Evolutionary conservation across 305 asterid species (phyloP), one percentile per base, ranked within the genome.

Genomic region (Nicotiana rustica): DNA sequence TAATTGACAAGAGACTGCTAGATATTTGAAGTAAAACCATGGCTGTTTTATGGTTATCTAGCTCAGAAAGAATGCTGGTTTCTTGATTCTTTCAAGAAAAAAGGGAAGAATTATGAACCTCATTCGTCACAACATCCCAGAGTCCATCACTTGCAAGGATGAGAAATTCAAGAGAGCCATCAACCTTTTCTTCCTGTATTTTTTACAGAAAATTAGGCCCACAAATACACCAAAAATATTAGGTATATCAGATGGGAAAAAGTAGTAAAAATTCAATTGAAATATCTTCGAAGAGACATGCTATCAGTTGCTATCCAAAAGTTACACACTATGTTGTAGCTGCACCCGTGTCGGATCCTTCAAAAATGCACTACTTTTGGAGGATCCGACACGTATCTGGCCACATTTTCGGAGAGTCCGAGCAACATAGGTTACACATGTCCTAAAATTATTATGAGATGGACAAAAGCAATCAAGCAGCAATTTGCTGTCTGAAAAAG

Each of bases 91-190:
- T 29, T 2, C 6, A 33, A 15, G 75, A 75, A 52, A 25, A 41
- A 49, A 52, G 25, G 25, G 44, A 82, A 57, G 15, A 75, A 69
- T 44, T 31, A 67, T 84, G 9, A 76, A 93, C 97, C 95, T 94
- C 98, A 62, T 94, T 94, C 6, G 96, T 91, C 60, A 94, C 98
- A 4, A 94, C 97, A 15, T 94, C 98, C 98, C 98, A 94, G 5
- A 94, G 94, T 83, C 97, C 98, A 78, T 95, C 97, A 65, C 98
- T 95, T 18, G 97, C 98, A 44, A 95, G 98, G 90, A 95, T 93
- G 69, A 95, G 97, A 86, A 92, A 93, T 89, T 95, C 98, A 10
- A 95, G 97, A 56, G 94, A 89, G 67, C 89, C 90, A 64, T 95
- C 98, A 13, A 95, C 95, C 88, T 90, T 93, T 80, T 87, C 94